Base-by-base conservation (phyloP, 1,284 basidiomycete species). In the Rugosomyces carneus region DNA sequence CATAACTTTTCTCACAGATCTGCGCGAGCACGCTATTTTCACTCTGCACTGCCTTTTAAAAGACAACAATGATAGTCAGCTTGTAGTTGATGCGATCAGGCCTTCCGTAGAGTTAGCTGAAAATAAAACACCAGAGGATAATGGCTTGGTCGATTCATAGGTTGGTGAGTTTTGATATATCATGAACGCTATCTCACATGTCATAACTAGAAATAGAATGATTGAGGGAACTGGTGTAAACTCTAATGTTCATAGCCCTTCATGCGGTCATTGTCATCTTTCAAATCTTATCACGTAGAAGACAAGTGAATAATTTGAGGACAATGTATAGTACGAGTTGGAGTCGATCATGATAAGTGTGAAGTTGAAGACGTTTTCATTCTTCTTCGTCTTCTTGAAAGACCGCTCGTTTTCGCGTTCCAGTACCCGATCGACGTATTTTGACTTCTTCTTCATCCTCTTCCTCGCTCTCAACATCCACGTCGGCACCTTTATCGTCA, bases 21-120 rank as follows among this genome's bases (percentile, higher is more conserved):
- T 96, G 38, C 81, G 90, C 31, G 93, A 95, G 64, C 89, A 95
- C 62, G 90, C 92, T 1, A 77, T 95, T 36, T 83, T 95, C 53
- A 75, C 89, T 9, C 70, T 95, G 16, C 79, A 80, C 37, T 91
- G 89, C 63, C 62, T 94, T 19, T 73, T 94, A 48, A 72, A 81
- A 53, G 70, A 74, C 35, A 95, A 94, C 59, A 54, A 65, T 13
- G 84, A 81, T 50, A 95, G 91, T 57, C 90, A 95, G 66, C 76
- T 73, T 1, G 71, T 89, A 37, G 84, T 96, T 37, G 73, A 81
- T 45, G 73, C 76, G 48, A 79, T 93, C 53, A 78, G 82, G 57
- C 86, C 84, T 37, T 65, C 70, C 32, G 68, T 69, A 47, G 66
- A 69, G 49, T 80, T 77, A 68, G 79, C 78, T 49, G 75, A 81